These are phyloP conservation scores for Plasmodium cynomolgi DNA, from an alignment of 169 alveolate genomes.

Conservation along the genomic window DNA sequence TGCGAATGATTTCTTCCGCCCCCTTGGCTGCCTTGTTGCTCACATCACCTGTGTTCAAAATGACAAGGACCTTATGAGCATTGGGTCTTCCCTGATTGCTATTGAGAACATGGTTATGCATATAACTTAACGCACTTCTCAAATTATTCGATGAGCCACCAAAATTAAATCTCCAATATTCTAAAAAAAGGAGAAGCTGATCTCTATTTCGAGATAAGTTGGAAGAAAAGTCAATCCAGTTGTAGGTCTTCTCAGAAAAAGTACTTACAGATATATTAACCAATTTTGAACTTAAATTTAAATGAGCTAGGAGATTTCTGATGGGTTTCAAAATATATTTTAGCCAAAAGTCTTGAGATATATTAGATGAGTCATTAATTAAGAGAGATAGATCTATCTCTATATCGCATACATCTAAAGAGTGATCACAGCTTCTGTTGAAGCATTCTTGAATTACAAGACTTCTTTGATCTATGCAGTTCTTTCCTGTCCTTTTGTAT, in stretches of 20 bases:
- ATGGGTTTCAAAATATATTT: constrained; percentile 18
- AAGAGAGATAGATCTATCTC: constrained; percentile 31
- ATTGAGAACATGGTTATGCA: constrained; percentile 15
- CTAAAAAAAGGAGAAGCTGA: constrained; percentile 21
- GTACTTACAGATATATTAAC: constrained; percentile 37
- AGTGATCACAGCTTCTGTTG: constrained; percentile 48
- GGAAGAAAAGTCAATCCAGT: constrained; percentile 25
- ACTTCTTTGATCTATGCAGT: constrained; percentile 47
- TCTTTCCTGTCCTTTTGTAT: constrained; percentile 66
- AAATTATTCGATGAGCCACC: constrained; percentile 38
- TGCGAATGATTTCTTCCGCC: not conserved
- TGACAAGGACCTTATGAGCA: constrained; percentile 36
- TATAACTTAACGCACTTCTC: not conserved
- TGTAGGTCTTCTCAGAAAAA: constrained; percentile 1
- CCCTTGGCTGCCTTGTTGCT: not conserved
- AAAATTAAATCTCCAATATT: constrained; percentile 24
- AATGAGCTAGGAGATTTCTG: constrained; percentile 19
- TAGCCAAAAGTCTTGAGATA: constrained; percentile 18
- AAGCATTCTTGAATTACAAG: constrained; percentile 29
- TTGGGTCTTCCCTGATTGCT: constrained; percentile 15
- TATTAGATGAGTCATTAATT: constrained; percentile 31
- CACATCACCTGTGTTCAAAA: constrained; percentile 11
- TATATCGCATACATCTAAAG: constrained; percentile 44
- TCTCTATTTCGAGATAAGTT: constrained; percentile 13
- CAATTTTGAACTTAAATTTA: constrained; percentile 26